Evolutionary conservation across 805 yeast genomes (phyloP).

Genomic region (Saturnispora zaruensis): DNA sequence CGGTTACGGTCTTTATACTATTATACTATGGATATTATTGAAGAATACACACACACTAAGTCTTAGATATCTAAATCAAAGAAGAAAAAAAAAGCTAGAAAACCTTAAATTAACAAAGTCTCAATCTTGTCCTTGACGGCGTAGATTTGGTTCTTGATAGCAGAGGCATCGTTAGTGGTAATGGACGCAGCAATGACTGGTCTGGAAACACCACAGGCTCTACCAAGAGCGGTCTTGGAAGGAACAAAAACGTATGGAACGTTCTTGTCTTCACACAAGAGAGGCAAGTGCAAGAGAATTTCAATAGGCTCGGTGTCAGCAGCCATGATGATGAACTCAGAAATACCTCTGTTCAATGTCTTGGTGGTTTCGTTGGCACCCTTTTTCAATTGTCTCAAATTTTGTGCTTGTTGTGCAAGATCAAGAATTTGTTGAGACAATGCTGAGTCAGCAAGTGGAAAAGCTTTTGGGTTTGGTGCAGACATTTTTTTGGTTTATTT

Average conservation of each 20-base stretch:
- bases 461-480: conserved; percentile 94
- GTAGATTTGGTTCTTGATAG: conserved; percentile 94
- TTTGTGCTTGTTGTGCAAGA: conserved; percentile 95
- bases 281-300: conserved; percentile 93
- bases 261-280: conserved; percentile 98
- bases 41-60: not conserved
- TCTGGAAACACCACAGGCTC: conserved; percentile 99
- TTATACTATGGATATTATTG: not conserved
- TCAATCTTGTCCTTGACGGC: conserved; percentile 98
- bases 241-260: conserved; percentile 99
- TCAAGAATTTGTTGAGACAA: conserved; percentile 95
- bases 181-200: conserved; percentile 98
- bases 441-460: conserved; percentile 96
- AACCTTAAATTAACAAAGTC: conserved; percentile 73
- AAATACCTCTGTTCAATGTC: conserved; percentile 98
- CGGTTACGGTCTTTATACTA: not conserved
- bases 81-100: not conserved
- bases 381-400: conserved; percentile 96
- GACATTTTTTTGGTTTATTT: conserved; percentile 41
- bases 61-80: not conserved
- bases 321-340: conserved; percentile 99
- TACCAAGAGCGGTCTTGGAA: conserved; percentile 95
- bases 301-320: conserved; percentile 99
- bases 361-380: conserved; percentile 99
- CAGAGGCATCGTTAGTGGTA: conserved; percentile 96